Base-by-base conservation (phyloP, 148 eudicot species). In the Rhododendron ferrugineum region DNA sequence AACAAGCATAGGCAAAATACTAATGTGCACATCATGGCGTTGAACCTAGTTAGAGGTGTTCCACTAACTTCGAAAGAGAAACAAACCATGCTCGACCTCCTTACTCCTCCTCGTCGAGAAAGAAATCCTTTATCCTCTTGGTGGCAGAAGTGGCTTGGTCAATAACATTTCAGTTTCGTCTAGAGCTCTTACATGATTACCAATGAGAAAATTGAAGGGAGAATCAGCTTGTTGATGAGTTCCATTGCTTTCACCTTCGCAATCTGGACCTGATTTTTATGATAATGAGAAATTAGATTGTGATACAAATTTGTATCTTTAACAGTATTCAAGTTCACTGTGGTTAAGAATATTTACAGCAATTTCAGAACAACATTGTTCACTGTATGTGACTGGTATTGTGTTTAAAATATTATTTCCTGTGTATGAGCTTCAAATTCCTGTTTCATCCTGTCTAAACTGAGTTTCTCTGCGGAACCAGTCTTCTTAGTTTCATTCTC, bases 21-120 rank as follows among this genome's bases (percentile, higher is more conserved):
- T 73, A 96, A 96, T 86, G 97, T 95, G 54, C 99, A 94, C 85
- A 89, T 96, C 82, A 94, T 96, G 99, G 96, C 99, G 85, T 85
- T 95, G 83, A 92, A 96, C 72, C 96, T 95, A 80, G 90, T 95
- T 52, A 91, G 98, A 93, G 98, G 98, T 78, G 94, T 96, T 78
- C 88, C 96, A 56, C 82, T 97, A 82, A 95, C 98, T 5, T 95
- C 98, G 15, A 95, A 89, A 88, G 98, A 95, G 91, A 97, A 93
- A 84, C 87, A 94, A 87, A 89, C 93, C 40, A 97, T 97, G 98
- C 94, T 97, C 26, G 93, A 97, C 81, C 85, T 97, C 83, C 97
- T 97, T 50, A 94, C 93, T 13, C 99, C 98, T 70, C 95, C 99
- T 79, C 98, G 95, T 60, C 93, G 96, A 76, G 81, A 81, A 83